Conservation (phyloP, 768 basidiomycete genomes). For the Russula foetens region DNA sequence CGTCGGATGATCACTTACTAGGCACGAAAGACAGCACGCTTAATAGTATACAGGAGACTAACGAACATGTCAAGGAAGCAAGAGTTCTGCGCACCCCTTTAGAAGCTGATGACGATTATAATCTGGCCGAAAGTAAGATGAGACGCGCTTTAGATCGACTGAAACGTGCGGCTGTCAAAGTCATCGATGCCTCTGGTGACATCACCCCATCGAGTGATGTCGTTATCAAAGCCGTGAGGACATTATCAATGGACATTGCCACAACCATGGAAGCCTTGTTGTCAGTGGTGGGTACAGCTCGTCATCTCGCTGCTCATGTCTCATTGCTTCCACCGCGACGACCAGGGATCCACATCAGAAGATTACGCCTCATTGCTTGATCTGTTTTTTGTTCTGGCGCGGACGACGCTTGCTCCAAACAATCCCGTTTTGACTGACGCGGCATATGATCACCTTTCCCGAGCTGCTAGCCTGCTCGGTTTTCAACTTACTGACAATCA, state of each 20-base stretch:
- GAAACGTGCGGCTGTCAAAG: conserved; percentile 41
- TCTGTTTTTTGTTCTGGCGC: conserved; percentile 46
- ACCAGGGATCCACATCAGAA: conserved; percentile 22
- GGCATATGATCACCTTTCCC: conserved; percentile 40
- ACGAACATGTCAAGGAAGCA: background rate
- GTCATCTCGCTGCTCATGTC: background rate
- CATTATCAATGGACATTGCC: conserved; percentile 32
- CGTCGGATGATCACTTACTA: background rate
- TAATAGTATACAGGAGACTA: conserved; percentile 9
- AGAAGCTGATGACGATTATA: conserved; percentile 29
- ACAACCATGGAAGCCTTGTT: conserved; percentile 2
- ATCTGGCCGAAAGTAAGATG: conserved; percentile 41
- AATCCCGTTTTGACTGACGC: conserved; percentile 40
- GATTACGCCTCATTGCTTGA: conserved; percentile 44
- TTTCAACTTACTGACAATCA: conserved; percentile 2
- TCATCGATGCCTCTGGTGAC: conserved; percentile 32
- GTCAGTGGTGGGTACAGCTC: background rate
- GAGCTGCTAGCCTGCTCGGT: conserved; percentile 30
- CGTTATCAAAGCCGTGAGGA: conserved; percentile 11
- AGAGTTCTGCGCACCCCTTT: background rate
- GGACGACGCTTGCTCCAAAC: conserved; percentile 31
- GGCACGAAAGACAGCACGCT: conserved; percentile 3
- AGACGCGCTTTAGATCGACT: conserved; percentile 54
- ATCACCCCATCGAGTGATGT: background rate
- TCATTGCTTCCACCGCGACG: background rate